These are phyloP conservation scores for Vitrella brassicaformis DNA, from an alignment of 73 alveolate genomes.

Conservation along the genomic window DNA sequence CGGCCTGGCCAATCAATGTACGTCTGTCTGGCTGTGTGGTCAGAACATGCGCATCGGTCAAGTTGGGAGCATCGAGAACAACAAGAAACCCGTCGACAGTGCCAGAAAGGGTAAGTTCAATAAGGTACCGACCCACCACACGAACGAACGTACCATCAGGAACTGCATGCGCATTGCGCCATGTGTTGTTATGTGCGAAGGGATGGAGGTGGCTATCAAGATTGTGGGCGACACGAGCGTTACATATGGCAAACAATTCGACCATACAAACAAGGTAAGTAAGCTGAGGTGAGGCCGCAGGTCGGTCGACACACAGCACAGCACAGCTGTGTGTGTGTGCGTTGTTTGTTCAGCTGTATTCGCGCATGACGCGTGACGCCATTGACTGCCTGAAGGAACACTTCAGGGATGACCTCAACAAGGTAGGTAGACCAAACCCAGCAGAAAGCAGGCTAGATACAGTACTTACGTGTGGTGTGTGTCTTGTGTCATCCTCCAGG, in stretches of 20 bases:
- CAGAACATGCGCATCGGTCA: slow-evolving; percentile 67
- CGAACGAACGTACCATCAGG: no score
- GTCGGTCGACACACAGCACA: slow-evolving; percentile 8
- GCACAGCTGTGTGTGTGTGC: slow-evolving; percentile 25
- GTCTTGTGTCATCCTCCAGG: slow-evolving; percentile 8
- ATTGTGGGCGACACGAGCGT: slow-evolving; percentile 49
- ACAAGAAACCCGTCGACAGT: slow-evolving; percentile 53
- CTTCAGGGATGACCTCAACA: slow-evolving; percentile 82
- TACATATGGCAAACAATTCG: slow-evolving; percentile 70
- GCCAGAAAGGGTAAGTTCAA: no score
- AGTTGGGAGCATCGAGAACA: slow-evolving; percentile 66
- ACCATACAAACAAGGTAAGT: slow-evolving; percentile 49
- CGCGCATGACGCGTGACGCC: slow-evolving; percentile 63
- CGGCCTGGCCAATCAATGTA: not conserved
- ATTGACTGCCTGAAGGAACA: slow-evolving; percentile 83
- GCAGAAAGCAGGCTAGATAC: not conserved
- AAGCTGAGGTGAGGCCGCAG: slow-evolving; percentile 7
- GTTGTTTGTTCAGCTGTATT: slow-evolving; percentile 48
- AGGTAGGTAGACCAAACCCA: not conserved
- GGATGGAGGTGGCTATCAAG: slow-evolving; percentile 68
- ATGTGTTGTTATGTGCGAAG: no score
- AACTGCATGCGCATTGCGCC: no score
- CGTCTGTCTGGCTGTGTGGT: slow-evolving; percentile 1
- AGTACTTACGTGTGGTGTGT: not conserved
- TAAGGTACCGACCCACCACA: no score